Evolutionary conservation across 352 stramenopile species (phyloP), one percentile per base, ranked within the genome.

Genomic region (Globisporangium canariense): DNA sequence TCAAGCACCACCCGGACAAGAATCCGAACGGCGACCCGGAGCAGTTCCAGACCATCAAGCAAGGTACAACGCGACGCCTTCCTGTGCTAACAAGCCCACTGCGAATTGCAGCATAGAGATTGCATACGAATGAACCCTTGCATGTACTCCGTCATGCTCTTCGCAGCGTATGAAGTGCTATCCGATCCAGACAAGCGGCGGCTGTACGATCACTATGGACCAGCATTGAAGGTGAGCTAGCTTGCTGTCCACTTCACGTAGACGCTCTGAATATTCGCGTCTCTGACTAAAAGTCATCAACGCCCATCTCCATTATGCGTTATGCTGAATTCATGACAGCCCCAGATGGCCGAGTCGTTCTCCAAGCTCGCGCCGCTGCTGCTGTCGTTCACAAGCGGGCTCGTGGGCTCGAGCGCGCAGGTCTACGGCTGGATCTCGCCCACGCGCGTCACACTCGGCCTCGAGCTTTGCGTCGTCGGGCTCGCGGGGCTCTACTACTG

Each of bases 1-100:
- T 98, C 36, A 90, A 97, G 75, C 90, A 97, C n/a, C 96, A 99
- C 62, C 97, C 97, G 2, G 97, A 99, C 76, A 98, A 98, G 78
- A 98, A 98, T 73, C 91, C 86, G 13, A 86, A 84, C 46, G 89
- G 86, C 2, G 77, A 90, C 47, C 84, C 88, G 0, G 84, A 97
- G 67, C 80, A 97, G 58, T 99, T 99, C 71, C 83, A 92, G 64
- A 70, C 78, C 3, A 88, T 92, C 47, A 87, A 74, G 9, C 71
- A 90, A 71, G 78, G 75, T 79, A 20, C 16, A 62, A 30, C 43
- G 22, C 40, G 40, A 46, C 5, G 14, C 10, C 38, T 14, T 45
- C 8, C 38, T 45, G 4, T 45, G 10, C 1, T 5, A 4, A 45
- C 13, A 45, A 45, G 38, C 38, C 8, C 10, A 18, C 13, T 45